Percentiles rank a stretch among this genome's conserved stretches.
phyloP scores from a whole-genome alignment of 164 flowering plant species.

The Umbilicus rupestris region DNA sequence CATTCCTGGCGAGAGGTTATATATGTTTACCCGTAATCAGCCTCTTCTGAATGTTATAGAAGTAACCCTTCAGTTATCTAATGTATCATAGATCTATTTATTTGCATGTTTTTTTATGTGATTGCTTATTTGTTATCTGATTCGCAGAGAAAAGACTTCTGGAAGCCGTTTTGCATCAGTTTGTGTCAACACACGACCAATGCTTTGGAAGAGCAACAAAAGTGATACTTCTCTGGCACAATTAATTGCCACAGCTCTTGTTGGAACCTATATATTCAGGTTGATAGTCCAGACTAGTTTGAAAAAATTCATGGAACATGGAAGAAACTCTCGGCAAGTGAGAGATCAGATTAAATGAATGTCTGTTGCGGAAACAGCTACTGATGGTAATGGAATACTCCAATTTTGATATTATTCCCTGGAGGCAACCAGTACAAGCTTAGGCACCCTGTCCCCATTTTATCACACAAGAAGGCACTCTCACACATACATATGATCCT shows the following conservation, averaged over 20 bases:
- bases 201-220: constrained; percentile 16
- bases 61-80: not conserved
- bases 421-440: not conserved
- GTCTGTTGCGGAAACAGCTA: not conserved
- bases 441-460: not conserved
- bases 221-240: constrained; percentile 16
- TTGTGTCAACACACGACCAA: constrained; percentile 17
- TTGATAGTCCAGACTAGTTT: constrained; percentile 16
- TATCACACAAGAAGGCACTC: not conserved
- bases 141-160: constrained; percentile 28
- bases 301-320: constrained; percentile 10
- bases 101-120: not conserved
- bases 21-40: not conserved
- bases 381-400: not conserved
- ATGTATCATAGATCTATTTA: not conserved
- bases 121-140: not conserved
- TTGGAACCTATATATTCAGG: constrained; percentile 21
- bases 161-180: constrained; percentile 35
- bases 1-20: not conserved
- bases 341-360: not conserved
- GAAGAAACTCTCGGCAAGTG: not conserved
- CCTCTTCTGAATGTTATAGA: not conserved
- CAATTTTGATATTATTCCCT: not conserved
- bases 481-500: too few species aligned
- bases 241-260: constrained; percentile 16